These are phyloP conservation scores for Ciborinia camelliae DNA, from an alignment of 2,329 filamentous ascomycete species.

Conservation along the genomic window DNA sequence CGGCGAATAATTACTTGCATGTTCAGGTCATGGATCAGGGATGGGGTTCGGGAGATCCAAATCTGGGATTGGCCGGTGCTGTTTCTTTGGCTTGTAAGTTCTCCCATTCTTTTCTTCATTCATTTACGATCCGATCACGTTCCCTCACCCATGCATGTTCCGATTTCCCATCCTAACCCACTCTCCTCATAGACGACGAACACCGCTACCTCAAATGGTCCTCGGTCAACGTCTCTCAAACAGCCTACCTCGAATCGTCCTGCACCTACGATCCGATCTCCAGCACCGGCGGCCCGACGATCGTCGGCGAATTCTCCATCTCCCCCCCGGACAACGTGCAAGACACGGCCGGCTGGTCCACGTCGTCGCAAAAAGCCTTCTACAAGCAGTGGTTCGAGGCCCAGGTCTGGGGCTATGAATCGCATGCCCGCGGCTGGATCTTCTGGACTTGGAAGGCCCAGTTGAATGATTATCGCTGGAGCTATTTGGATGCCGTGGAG, in stretches of 20 bases:
- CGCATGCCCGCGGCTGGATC: constrained; percentile 48
- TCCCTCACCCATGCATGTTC: neutral
- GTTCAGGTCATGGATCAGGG: constrained; percentile 51
- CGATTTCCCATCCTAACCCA: no score
- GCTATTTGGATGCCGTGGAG: constrained; percentile 44
- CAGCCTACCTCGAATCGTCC: constrained; percentile 49
- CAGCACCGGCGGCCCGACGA: constrained; percentile 41
- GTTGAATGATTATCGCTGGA: constrained; percentile 49
- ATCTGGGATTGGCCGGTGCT: constrained; percentile 43
- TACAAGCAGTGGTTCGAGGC: constrained; percentile 57
- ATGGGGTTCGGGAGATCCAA: constrained; percentile 56
- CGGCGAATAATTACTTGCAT: constrained; percentile 46
- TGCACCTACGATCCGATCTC: constrained; percentile 47
- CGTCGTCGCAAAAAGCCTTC: constrained; percentile 44
- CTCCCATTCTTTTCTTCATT: constrained; percentile 36
- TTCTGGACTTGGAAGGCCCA: constrained; percentile 61
- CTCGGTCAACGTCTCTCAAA: constrained; percentile 43
- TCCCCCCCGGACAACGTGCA: constrained; percentile 49
- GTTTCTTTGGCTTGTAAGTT: constrained; percentile 44
- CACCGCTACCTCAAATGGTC: constrained; percentile 57
- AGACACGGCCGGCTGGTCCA: constrained; percentile 44
- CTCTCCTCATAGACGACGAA: constrained; percentile 8
- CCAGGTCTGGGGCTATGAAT: constrained; percentile 54
- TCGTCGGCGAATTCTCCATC: constrained; percentile 59
- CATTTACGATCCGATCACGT: neutral